A percentile compares a stretch with the other conserved stretches of the same genome.
Conservation (phyloP, 2,329 filamentous ascomycete genomes). For the Pseudocercospora vitis region DNA sequence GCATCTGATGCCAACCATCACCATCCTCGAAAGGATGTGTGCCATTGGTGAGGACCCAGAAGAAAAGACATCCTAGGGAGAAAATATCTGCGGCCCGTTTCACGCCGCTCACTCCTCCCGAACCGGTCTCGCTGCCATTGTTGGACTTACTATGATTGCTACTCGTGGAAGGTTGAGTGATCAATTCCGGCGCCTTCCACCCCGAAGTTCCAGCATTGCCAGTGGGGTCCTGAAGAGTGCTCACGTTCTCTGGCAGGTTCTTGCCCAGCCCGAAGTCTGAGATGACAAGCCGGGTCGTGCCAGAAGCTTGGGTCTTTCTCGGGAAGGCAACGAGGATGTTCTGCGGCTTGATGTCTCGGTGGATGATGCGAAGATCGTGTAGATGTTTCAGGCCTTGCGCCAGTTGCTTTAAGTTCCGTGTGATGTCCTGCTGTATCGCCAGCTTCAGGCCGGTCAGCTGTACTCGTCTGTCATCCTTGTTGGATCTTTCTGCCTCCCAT, state of each 20-base stretch:
- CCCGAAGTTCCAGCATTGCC: slow-evolving; percentile 92
- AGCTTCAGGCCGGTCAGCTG: slow-evolving; percentile 61
- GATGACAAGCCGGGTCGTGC: slow-evolving; percentile 78
- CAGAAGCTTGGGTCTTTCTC: slow-evolving; percentile 64
- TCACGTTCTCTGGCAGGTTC: slow-evolving; percentile 91
- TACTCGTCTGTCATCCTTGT: slow-evolving; percentile 42
- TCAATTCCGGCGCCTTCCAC: slow-evolving; percentile 92
- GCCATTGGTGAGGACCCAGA: slow-evolving; percentile 93
- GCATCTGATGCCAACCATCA: slow-evolving; percentile 77
- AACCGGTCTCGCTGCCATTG: slow-evolving; percentile 54
- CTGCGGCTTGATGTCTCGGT: slow-evolving; percentile 95
- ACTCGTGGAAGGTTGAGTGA: slow-evolving; percentile 58
- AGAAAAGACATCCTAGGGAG: slow-evolving; percentile 95
- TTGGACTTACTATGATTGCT: slow-evolving; percentile 45
- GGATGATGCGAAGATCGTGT: slow-evolving; percentile 89
- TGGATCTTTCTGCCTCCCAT: slow-evolving; percentile 80
- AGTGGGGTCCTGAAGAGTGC: slow-evolving; percentile 90
- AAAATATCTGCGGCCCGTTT: slow-evolving; percentile 98
- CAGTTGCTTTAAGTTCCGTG: slow-evolving; percentile 81
- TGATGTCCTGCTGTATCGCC: slow-evolving; percentile 72
- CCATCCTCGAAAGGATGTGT: slow-evolving; percentile 92
- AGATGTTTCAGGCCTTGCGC: slow-evolving; percentile 85
- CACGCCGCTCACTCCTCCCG: slow-evolving; percentile 62
- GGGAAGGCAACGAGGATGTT: slow-evolving; percentile 83
- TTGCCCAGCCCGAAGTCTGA: slow-evolving; percentile 98